Percentiles rank a stretch among this genome's conserved stretches.
Evolutionary conservation across 2,329 filamentous ascomycete species (phyloP).

Genomic region (Ploettnerulaceae sp.): DNA sequence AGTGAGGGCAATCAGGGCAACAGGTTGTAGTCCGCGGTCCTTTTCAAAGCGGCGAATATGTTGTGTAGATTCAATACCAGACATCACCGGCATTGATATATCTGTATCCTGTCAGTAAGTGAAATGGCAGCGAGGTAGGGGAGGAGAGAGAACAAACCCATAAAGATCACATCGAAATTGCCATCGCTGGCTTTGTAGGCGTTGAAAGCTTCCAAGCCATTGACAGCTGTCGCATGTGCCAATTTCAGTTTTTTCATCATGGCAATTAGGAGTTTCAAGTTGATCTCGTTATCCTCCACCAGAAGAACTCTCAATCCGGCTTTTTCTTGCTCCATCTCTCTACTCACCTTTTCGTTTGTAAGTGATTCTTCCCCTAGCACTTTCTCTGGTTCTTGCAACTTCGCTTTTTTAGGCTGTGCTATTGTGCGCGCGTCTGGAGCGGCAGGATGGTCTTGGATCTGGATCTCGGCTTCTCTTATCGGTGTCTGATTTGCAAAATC

Average conservation of each 20-base stretch:
- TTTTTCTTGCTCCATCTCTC: conserved; percentile 1
- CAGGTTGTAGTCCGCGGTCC: conserved; percentile 37
- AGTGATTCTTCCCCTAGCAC: not conserved
- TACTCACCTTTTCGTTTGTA: not conserved
- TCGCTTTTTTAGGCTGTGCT: not conserved
- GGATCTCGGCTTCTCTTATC: not conserved
- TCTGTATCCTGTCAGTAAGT: conserved; percentile 36
- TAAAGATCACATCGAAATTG: conserved; percentile 42
- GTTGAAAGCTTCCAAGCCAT: conserved; percentile 46
- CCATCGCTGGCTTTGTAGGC: conserved; percentile 29
- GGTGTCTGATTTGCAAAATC: conserved; percentile 8
- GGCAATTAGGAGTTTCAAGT: conserved; percentile 34
- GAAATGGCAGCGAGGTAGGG: not conserved
- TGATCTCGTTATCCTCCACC: conserved; percentile 42
- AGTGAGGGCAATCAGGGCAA: conserved; percentile 48
- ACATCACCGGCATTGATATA: conserved; percentile 52
- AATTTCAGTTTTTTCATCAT: conserved; percentile 33
- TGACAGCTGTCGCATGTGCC: conserved; percentile 37
- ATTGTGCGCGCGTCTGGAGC: not conserved
- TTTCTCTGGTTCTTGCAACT: not conserved
- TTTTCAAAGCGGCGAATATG: conserved; percentile 46
- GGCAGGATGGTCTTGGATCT: not conserved
- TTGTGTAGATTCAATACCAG: conserved; percentile 44
- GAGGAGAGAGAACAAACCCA: conserved; percentile 36
- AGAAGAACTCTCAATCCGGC: conserved; percentile 32